Conservation (phyloP, 495 filamentous ascomycete species). For the Penicillium flavigenum region DNA sequence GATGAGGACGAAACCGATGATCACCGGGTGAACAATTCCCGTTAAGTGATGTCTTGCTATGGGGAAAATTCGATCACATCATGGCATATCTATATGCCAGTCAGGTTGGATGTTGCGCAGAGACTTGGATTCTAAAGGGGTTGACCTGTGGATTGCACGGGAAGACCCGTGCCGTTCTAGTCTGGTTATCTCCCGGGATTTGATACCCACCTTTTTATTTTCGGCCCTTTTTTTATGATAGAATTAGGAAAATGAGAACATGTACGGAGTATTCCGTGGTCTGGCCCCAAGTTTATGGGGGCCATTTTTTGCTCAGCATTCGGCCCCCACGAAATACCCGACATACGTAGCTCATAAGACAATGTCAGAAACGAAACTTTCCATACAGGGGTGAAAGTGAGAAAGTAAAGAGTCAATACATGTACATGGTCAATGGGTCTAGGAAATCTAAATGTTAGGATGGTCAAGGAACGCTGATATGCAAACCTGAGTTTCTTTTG, state of each 20-base stretch:
- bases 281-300: not conserved
- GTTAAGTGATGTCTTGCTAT: slow-evolving; percentile 1
- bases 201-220: not conserved
- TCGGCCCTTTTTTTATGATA: not conserved
- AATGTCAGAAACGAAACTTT: not conserved
- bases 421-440: too few species aligned
- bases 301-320: slow-evolving; percentile 1
- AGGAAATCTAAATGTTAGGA: too few species aligned
- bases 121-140: not conserved
- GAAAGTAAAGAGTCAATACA: not conserved
- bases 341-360: not conserved
- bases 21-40: slow-evolving; percentile 4
- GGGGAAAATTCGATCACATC: not conserved
- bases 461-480: not conserved
- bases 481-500: too few species aligned
- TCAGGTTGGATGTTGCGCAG: not conserved
- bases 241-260: not conserved
- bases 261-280: not conserved
- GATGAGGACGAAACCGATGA: slow-evolving; percentile 24
- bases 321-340: not conserved
- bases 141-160: not conserved
- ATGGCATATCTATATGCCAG: not conserved
- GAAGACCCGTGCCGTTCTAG: not conserved
- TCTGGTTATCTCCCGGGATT: slow-evolving; percentile 6
- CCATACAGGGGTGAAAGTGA: not conserved